Base-by-base conservation (phyloP, 176 grass and related monocot species). In the Oropetium thomaeum region DNA sequence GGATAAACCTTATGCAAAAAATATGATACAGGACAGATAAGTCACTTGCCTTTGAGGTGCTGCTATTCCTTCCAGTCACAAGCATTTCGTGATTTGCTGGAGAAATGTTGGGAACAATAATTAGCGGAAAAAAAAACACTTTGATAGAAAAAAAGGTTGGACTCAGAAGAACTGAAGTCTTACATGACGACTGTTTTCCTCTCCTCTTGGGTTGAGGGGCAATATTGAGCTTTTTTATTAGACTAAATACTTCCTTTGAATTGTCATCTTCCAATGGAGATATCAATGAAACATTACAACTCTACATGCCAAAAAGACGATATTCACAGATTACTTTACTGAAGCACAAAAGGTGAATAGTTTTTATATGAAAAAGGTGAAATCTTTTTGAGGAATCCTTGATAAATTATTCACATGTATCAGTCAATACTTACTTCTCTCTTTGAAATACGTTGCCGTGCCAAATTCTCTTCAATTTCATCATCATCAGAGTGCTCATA, bases 171-270 rank as follows among this genome's bases (percentile, higher is more conserved):
- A 80, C 53, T 35, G 3, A 32, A 78, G 52, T 38, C 51, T 75
- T 86, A 98, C 96, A 82, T 84, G 79, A 65, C 47, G 84, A 58
- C 57, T 89, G 79, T 19, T 92, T 94, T 69, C 57, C 86, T 84
- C 82, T 82, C 75, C 58, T 89, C 82, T 92, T 93, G n/a, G 91
- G 70, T n/a, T 84, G 71, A 84, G 89, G 91, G 47, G 82, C 89
- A 23, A 88, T 89, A 75, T 94, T 98, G 53, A 98, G 87, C 84
- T 92, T 98, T 84, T 92, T 98, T 82, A 98, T 98, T 58, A 98
- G 91, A 81, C 89, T 71, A 88, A 98, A 94, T 75, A 98, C 82
- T 83, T 98, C 96, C 78, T 65, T 92, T 51, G 96, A 98, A 58
- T 78, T 80, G 58, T 89, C 87, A 82, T 92, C 79, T 84, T 94